These are phyloP conservation scores for Diplodia seriata DNA, from an alignment of 2,329 filamentous ascomycete species.

Conservation along the genomic window DNA sequence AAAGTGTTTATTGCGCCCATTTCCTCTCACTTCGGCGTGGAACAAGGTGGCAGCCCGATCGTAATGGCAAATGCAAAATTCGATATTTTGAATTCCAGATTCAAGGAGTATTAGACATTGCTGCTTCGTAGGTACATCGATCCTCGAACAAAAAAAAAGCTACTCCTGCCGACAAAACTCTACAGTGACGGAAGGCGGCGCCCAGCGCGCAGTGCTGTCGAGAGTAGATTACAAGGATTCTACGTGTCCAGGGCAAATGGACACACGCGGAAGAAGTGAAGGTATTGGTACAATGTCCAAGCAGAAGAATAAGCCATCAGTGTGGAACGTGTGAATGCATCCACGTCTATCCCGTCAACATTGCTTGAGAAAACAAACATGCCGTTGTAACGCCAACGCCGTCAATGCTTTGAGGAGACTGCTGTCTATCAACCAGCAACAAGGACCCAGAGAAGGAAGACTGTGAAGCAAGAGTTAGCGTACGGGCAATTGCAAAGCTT, in stretches of 20 bases:
- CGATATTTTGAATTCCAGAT: background rate
- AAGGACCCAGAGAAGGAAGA: constrained; percentile 69
- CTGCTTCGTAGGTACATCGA: constrained; percentile 21
- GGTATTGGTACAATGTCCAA: constrained; percentile 21
- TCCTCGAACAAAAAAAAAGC: background rate
- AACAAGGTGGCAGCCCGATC: no score
- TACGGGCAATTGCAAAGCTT: background rate
- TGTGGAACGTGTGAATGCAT: background rate
- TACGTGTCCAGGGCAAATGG: constrained; percentile 12
- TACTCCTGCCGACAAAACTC: constrained; percentile 19
- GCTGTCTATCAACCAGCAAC: constrained; percentile 59
- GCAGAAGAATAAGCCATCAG: constrained; percentile 10
- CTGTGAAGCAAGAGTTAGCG: constrained; percentile 37
- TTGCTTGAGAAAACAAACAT: constrained; percentile 13
- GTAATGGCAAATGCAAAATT: background rate
- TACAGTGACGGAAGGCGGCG: constrained; percentile 15
- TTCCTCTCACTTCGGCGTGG: no score
- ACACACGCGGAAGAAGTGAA: constrained; percentile 10
- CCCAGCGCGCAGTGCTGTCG: constrained; percentile 26
- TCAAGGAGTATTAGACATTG: constrained; percentile 25
- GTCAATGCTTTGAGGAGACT: constrained; percentile 15
- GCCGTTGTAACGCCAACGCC: constrained; percentile 12
- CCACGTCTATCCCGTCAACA: constrained; percentile 21
- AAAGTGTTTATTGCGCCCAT: no score
- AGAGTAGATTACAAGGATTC: constrained; percentile 30